Evolutionary conservation across 116 monocot genomes (phyloP).

Genomic region (Dioscorea cayenensis): DNA sequence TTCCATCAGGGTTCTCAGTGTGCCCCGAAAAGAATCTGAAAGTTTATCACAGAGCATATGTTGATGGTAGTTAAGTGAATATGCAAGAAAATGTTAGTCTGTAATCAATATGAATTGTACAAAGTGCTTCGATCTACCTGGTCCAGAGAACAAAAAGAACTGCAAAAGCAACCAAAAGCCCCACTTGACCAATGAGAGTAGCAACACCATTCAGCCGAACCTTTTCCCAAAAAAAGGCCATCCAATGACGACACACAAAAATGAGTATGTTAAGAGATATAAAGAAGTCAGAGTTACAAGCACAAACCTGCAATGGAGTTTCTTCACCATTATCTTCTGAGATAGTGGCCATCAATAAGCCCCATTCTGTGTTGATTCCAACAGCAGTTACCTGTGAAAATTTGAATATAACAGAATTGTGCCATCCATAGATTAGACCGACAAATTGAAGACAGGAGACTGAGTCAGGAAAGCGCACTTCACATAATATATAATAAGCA

Average conservation of each 20-base stretch:
- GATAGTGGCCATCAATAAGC: conserved; percentile 94
- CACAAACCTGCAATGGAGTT: conserved; percentile 92
- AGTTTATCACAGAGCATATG: neutral
- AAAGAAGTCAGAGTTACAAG: neutral
- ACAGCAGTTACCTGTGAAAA: conserved; percentile 87
- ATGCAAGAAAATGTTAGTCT: neutral
- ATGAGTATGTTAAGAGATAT: neutral
- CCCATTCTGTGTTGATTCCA: conserved; percentile 99
- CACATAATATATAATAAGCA: no score
- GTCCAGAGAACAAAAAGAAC: conserved; percentile 79
- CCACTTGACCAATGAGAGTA: conserved; percentile 89
- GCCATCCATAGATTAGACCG: no score
- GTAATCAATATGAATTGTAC: neutral
- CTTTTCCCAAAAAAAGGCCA: conserved; percentile 31
- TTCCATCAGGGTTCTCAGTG: conserved; percentile 73
- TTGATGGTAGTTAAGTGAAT: neutral
- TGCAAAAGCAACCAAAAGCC: conserved; percentile 65
- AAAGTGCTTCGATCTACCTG: conserved; percentile 41
- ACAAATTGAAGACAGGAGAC: no score
- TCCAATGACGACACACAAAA: neutral
- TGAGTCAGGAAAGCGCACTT: no score
- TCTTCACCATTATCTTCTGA: conserved; percentile 97
- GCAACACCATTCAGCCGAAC: conserved; percentile 99
- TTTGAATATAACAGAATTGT: neutral
- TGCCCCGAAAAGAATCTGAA: conserved; percentile 87